Percentiles rank a stretch among this genome's conserved stretches.
These are phyloP conservation scores for Coemansia sp. DNA, from an alignment of 192 early-diverging fungal species.

Conservation along the genomic window DNA sequence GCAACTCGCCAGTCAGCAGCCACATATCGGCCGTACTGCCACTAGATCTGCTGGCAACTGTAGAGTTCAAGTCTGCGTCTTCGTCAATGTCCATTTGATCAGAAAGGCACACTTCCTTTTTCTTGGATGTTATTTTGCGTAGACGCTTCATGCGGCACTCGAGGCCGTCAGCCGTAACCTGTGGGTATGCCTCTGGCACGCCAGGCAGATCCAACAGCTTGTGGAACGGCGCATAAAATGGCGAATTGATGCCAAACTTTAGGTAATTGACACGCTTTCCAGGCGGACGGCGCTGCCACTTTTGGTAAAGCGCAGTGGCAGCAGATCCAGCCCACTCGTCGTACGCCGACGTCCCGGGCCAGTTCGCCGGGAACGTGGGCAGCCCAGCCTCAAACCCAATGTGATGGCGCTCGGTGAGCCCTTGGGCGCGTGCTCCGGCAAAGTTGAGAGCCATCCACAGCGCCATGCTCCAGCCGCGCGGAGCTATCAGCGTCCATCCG, in stretches of 20 bases:
- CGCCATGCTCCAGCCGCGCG: constrained; percentile 76
- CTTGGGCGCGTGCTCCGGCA: constrained; percentile 80
- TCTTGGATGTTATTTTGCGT: constrained; percentile 18
- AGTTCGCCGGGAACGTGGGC: constrained; percentile 82
- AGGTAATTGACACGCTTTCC: constrained; percentile 81
- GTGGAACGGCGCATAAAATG: constrained; percentile 71
- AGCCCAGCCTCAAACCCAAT: constrained; percentile 75
- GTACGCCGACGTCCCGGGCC: constrained; percentile 71
- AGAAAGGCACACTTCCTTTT: background rate
- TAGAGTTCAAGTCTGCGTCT: background rate
- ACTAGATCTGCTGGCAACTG: background rate
- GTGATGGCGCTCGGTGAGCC: constrained; percentile 66
- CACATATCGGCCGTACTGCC: constrained; percentile 20
- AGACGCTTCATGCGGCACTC: constrained; percentile 43
- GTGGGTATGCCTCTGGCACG: constrained; percentile 19
- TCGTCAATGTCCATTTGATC: background rate
- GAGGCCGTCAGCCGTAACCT: constrained; percentile 15
- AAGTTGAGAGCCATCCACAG: constrained; percentile 88
- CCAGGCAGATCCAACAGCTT: constrained; percentile 30
- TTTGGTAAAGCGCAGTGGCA: constrained; percentile 43
- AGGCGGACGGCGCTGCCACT: constrained; percentile 68
- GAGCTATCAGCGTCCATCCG: constrained; percentile 82
- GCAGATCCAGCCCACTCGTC: constrained; percentile 44
- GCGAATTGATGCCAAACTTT: constrained; percentile 62
- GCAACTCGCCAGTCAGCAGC: constrained; percentile 33